A percentile compares a stretch with the other conserved stretches of the same genome.
These are phyloP conservation scores for Leccinum laetum DNA, from an alignment of 1,284 basidiomycete species.

Conservation along the genomic window DNA sequence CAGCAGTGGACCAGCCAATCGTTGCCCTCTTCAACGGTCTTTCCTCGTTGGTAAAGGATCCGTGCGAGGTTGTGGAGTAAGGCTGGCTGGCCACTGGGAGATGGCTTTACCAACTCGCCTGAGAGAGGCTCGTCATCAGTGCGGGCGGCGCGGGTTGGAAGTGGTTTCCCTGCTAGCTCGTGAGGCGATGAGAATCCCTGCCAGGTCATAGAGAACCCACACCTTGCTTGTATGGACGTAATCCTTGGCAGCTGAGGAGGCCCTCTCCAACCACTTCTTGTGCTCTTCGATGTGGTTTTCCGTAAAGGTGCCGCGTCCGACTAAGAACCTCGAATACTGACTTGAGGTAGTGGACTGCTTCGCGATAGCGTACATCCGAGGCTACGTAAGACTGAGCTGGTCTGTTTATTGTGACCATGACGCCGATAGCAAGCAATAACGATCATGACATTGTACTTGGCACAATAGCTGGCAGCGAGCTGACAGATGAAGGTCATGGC, in stretches of 20 bases:
- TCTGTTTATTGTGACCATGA: constrained; percentile 99
- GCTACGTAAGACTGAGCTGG: constrained; percentile 98
- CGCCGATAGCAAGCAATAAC: constrained; percentile 99
- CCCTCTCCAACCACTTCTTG: constrained; percentile 97
- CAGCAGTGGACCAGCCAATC: constrained; percentile 99
- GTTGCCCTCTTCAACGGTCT: constrained; percentile 87
- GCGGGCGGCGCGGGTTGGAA: constrained; percentile 90
- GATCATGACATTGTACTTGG: constrained; percentile 98
- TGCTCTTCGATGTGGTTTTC: constrained; percentile 98
- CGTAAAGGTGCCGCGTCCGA: constrained; percentile 93
- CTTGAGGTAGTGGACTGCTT: constrained; percentile 93
- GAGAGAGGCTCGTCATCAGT: constrained; percentile 73
- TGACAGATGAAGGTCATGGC: constrained; percentile 99
- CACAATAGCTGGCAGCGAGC: constrained; percentile 97
- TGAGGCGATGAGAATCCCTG: constrained; percentile 98
- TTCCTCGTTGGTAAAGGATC: constrained; percentile 87
- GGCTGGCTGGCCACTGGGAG: constrained; percentile 83
- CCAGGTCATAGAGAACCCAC: constrained; percentile 97
- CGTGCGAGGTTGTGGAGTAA: constrained; percentile 90
- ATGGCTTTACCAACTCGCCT: constrained; percentile 87
- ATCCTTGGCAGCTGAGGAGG: constrained; percentile 87
- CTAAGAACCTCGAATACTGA: constrained; percentile 90
- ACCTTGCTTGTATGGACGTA: constrained; percentile 94
- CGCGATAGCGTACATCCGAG: constrained; percentile 98
- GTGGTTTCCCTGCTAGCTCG: constrained; percentile 89